Evolutionary conservation across 2,329 filamentous ascomycete genomes (phyloP).

Genomic region (Claviceps arundinis): DNA sequence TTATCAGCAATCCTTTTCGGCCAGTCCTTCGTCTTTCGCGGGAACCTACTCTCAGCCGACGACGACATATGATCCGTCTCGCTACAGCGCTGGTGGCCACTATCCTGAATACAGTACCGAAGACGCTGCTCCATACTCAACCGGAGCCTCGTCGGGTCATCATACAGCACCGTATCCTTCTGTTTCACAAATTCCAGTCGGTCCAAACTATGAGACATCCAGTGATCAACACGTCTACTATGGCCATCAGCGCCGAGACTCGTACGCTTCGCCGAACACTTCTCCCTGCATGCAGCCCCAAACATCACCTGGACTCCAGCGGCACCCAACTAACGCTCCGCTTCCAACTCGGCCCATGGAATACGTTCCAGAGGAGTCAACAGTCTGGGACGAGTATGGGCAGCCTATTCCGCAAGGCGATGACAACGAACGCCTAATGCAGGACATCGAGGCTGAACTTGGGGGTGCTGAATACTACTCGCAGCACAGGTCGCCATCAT

Average conservation of each 20-base stretch:
- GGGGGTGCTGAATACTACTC: conserved; percentile 18
- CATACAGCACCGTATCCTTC: conserved; percentile 36
- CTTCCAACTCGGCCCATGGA: conserved; percentile 41
- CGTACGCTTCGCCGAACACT: conserved; percentile 33
- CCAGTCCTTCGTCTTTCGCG: conserved; percentile 19
- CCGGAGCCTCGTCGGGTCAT: conserved; percentile 4
- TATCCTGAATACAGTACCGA: conserved; percentile 17
- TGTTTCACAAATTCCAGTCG: conserved; percentile 38
- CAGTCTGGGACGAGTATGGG: conserved; percentile 27
- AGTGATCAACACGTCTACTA: conserved; percentile 33
- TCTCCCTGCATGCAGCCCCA: conserved; percentile 30
- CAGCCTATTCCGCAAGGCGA: conserved; percentile 16
- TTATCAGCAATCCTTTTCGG: conserved; percentile 28
- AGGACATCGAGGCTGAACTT: conserved; percentile 44
- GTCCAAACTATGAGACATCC: conserved; percentile 33
- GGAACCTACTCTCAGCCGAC: conserved; percentile 14
- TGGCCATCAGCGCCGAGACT: conserved; percentile 33
- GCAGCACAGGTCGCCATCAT: conserved; percentile 26
- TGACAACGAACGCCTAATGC: conserved; percentile 31
- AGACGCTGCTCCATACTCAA: conserved; percentile 22
- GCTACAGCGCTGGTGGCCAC: conserved; percentile 13
- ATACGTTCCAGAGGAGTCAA: conserved; percentile 28
- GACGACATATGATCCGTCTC: conserved; percentile 24
- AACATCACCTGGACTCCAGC: conserved; percentile 32
- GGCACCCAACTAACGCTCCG: conserved; percentile 47